Evolutionary conservation across 345 rosid genomes (phyloP).

Genomic region (Viola odorata): DNA sequence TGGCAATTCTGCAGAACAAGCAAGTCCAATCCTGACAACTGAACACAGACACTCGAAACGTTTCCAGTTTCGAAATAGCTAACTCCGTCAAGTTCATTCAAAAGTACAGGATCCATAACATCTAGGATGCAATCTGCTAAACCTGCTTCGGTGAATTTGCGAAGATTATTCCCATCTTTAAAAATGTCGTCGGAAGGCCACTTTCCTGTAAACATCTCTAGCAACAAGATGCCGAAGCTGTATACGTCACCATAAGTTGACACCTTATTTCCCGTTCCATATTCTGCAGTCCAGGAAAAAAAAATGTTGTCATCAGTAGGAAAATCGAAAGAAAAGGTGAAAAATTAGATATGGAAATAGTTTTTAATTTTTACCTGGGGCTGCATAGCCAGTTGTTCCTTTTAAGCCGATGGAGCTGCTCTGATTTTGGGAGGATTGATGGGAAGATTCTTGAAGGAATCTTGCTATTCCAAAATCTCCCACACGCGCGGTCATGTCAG

Average conservation of each 20-base stretch:
- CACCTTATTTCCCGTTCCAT: not conserved
- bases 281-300: not conserved
- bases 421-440: not conserved
- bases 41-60: not conserved
- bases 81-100: not conserved
- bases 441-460: conserved; percentile 6
- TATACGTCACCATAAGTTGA: conserved; percentile 12
- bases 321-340: no score
- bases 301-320: no score
- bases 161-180: not conserved
- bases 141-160: not conserved
- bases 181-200: conserved; percentile 15
- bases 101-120: not conserved
- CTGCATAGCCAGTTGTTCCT: conserved; percentile 9
- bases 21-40: not conserved
- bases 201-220: conserved; percentile 22
- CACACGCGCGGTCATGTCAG: conserved; percentile 11
- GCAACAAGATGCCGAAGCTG: conserved; percentile 33
- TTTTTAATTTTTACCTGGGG: conserved; percentile 2
- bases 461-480: conserved; percentile 1
- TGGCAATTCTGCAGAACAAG: conserved; percentile 10
- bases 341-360: no score
- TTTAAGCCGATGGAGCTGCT: not conserved
- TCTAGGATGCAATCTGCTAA: not conserved
- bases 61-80: not conserved